Conservation (phyloP, 73 alveolate species). For the Uronychia setigera region DNA sequence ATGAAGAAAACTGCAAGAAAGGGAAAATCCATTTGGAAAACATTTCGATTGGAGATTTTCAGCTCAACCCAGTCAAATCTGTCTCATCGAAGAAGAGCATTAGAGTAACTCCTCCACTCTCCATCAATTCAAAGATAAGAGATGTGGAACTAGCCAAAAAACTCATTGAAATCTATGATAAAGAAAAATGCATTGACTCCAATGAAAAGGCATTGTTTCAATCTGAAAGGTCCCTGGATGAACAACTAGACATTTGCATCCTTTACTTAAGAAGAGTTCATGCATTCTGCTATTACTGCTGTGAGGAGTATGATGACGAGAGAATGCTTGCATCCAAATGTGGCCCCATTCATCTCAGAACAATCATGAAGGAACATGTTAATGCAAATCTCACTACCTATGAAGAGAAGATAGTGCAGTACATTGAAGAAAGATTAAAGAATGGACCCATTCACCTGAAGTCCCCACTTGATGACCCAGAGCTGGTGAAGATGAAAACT, state of each 20-base stretch:
- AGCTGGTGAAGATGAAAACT: conserved; percentile 54
- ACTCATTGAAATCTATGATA: conserved; percentile 77
- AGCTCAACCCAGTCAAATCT: conserved; percentile 68
- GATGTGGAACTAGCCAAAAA: conserved; percentile 73
- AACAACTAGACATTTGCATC: conserved; percentile 75
- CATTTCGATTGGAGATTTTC: conserved; percentile 58
- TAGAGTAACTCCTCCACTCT: conserved; percentile 80
- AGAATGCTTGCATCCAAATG: conserved; percentile 91
- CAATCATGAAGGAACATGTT: conserved; percentile 41
- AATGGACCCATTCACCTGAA: conserved; percentile 45
- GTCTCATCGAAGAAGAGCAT: conserved; percentile 58
- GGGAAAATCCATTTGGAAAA: conserved; percentile 64
- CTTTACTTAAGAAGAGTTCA: conserved; percentile 91
- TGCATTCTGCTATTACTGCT: conserved; percentile 92
- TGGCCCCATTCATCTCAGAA: conserved; percentile 86
- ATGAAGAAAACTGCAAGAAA: conserved; percentile 78
- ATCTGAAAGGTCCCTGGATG: conserved; percentile 29
- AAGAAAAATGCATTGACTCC: conserved; percentile 59
- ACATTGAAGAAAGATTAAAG: conserved; percentile 52
- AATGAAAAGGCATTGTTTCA: conserved; percentile 15
- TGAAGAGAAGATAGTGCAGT: conserved; percentile 62
- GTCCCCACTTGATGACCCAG: conserved; percentile 60
- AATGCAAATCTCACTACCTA: conserved; percentile 38
- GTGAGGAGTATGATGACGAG: conserved; percentile 92
- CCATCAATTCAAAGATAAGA: conserved; percentile 66